Conservation (phyloP, 2,329 filamentous ascomycete genomes). For the Beauveria sp. region DNA sequence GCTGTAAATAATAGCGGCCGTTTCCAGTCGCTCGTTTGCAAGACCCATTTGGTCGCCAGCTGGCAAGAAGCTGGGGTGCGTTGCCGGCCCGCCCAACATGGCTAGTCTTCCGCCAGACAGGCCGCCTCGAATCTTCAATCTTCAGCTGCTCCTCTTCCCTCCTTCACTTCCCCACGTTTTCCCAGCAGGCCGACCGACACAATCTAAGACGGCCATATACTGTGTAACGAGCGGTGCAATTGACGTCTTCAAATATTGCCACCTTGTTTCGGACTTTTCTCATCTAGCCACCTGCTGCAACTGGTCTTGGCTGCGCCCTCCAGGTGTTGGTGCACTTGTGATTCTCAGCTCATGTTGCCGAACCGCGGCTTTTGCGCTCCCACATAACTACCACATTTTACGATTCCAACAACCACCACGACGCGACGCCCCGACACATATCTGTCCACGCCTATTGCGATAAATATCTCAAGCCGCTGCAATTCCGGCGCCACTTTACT, state of each 20-base stretch:
- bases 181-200: conserved; percentile 6
- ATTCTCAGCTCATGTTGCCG: neutral
- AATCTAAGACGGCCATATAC: neutral
- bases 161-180: conserved; percentile 11
- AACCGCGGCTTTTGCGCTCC: conserved; percentile 6
- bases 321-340: neutral
- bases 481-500: neutral
- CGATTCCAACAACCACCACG: neutral
- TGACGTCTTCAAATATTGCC: neutral
- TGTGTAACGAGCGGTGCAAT: neutral
- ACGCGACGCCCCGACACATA: neutral
- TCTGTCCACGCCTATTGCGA: neutral
- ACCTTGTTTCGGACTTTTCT: neutral
- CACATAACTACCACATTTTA: neutral
- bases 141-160: conserved; percentile 6
- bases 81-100: neutral
- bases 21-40: neutral
- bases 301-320: neutral
- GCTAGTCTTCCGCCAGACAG: neutral
- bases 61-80: neutral
- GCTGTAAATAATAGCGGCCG: neutral
- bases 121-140: neutral
- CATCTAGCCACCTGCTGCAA: neutral
- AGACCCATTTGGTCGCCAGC: neutral
- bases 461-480: neutral